Evolutionary conservation across 2,329 filamentous ascomycete genomes (phyloP).

Genomic region (Aspergillus quadricinctus): DNA sequence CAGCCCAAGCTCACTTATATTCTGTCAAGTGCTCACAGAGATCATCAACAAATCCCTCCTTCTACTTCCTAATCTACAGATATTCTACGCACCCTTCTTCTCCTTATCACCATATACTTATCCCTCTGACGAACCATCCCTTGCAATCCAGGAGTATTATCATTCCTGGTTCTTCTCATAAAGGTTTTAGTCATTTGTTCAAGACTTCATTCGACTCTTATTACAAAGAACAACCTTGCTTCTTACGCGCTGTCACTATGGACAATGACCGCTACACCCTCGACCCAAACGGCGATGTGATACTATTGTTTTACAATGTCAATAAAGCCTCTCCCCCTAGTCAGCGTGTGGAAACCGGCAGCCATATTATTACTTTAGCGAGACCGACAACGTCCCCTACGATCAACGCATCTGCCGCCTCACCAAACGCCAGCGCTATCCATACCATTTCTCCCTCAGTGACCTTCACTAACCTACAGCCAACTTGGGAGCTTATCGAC

Average conservation of each 20-base stretch:
- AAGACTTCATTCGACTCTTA: not conserved
- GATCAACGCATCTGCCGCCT: not conserved
- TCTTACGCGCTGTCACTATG: not conserved
- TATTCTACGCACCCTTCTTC: not conserved
- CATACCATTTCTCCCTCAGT: not conserved
- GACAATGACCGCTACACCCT: not conserved
- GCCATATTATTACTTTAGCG: not conserved
- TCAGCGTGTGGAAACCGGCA: not conserved
- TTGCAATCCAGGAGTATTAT: not conserved
- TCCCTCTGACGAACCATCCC: not conserved
- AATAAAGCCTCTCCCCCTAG: not conserved
- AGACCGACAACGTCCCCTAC: too few species aligned
- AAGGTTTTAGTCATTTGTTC: not conserved
- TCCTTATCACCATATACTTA: not conserved
- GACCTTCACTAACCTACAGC: too few species aligned
- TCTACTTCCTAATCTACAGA: not conserved
- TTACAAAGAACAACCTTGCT: not conserved
- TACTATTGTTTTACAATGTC: not conserved
- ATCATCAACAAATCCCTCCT: not conserved
- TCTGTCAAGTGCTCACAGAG: not conserved
- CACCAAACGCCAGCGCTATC: not conserved
- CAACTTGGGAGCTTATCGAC: not conserved
- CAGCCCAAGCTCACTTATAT: not conserved
- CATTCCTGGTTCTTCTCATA: not conserved
- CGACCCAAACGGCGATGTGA: constrained; percentile 1